phyloP scores from a whole-genome alignment of 345 rosid species.

The Sapria himalayana region DNA sequence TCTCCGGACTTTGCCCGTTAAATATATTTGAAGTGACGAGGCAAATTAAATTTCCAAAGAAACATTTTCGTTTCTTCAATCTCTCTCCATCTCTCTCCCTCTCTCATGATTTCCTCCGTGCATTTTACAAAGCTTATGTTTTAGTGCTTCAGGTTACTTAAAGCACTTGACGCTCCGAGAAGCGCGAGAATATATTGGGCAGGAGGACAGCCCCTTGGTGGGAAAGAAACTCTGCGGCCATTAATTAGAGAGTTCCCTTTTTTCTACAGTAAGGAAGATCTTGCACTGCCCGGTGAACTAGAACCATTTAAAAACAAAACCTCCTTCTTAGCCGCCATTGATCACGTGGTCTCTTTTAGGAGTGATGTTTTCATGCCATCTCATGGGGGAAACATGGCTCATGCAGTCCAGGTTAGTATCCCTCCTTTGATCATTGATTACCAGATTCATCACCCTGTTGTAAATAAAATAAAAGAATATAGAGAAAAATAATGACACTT shows the following conservation, averaged over 20 bases:
- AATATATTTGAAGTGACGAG: constrained; percentile 76
- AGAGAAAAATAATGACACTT: no score
- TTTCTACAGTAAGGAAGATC: constrained; percentile 66
- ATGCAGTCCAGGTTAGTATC: constrained; percentile 77
- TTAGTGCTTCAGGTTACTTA: constrained; percentile 54
- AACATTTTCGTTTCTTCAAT: no score
- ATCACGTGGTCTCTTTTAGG: constrained; percentile 51
- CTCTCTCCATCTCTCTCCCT: no score
- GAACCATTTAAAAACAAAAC: constrained; percentile 62
- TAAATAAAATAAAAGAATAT: no score
- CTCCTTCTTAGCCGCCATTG: constrained; percentile 76
- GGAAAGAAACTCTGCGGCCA: constrained; percentile 53
- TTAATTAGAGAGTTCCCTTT: constrained; percentile 43
- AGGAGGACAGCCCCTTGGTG: constrained; percentile 82
- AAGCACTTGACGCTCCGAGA: constrained; percentile 72
- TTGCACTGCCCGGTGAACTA: constrained; percentile 61
- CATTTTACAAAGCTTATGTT: no score
- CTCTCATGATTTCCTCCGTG: no score
- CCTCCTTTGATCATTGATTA: no score
- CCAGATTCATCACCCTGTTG: no score
- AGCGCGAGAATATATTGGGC: constrained; percentile 74
- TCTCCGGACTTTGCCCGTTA: constrained; percentile 84
- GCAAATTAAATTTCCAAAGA: constrained; percentile 13
- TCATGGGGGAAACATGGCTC: constrained; percentile 98
- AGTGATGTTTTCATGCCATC: constrained; percentile 97